Evolutionary conservation across 805 yeast species (phyloP).

Genomic region (Torulaspora indica): DNA sequence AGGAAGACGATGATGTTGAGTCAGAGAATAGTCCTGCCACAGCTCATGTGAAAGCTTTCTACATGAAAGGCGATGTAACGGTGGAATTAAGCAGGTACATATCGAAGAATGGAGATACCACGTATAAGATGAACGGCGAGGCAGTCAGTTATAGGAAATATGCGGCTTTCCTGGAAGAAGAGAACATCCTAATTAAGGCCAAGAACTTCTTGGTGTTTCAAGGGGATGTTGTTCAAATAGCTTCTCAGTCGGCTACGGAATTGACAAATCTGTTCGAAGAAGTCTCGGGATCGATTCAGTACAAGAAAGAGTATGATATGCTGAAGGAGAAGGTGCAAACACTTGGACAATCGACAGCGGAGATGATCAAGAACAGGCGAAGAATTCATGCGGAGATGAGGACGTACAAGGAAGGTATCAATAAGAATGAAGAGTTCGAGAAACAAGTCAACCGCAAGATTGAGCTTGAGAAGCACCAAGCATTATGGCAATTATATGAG

Average conservation of each 20-base stretch:
- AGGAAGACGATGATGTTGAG: slow-evolving; percentile 23
- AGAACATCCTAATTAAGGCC: slow-evolving; percentile 82
- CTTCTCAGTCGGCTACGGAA: slow-evolving; percentile 76
- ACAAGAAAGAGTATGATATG: slow-evolving; percentile 58
- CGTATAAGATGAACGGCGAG: slow-evolving; percentile 59
- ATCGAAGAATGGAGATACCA: slow-evolving; percentile 54
- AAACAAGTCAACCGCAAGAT: slow-evolving; percentile 47
- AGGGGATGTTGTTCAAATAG: slow-evolving; percentile 93
- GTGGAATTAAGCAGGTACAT: slow-evolving; percentile 62
- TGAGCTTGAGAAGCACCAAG: slow-evolving; percentile 44
- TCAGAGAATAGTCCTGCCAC: slow-evolving; percentile 26
- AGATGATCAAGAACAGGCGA: slow-evolving; percentile 63
- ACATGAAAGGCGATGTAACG: slow-evolving; percentile 56
- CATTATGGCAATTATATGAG: slow-evolving; percentile 64
- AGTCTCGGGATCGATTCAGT: slow-evolving; percentile 76
- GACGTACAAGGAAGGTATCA: slow-evolving; percentile 70
- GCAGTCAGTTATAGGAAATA: slow-evolving; percentile 63
- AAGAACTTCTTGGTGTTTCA: slow-evolving; percentile 91
- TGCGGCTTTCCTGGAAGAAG: slow-evolving; percentile 57
- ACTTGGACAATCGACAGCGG: slow-evolving; percentile 59
- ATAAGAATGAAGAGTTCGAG: slow-evolving; percentile 65
- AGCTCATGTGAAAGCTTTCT: slow-evolving; percentile 77
- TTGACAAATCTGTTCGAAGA: slow-evolving; percentile 71
- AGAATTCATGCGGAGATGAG: slow-evolving; percentile 66
- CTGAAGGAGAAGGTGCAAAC: slow-evolving; percentile 59